phyloP scores from a whole-genome alignment of 108 stramenopile genomes.

The Cylindrotheca fusiformis region DNA sequence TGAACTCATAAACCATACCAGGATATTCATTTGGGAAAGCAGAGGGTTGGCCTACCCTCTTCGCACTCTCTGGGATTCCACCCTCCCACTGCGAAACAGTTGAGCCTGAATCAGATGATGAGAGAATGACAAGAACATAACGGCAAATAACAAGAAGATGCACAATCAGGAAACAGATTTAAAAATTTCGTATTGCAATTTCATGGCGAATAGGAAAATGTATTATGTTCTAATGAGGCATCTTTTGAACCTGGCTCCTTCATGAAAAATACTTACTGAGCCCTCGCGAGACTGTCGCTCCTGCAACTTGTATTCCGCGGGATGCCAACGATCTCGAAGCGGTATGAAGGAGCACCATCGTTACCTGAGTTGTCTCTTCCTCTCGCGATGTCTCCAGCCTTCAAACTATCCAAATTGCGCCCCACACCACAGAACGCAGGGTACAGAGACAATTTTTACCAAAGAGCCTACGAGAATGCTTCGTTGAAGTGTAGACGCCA shows the following conservation, averaged over 20 bases:
- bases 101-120: conserved; percentile 6
- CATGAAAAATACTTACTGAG: conserved; percentile 22
- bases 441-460: no score
- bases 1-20: conserved; percentile 85
- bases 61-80: conserved; percentile 59
- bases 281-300: conserved; percentile 18
- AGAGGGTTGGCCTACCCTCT: conserved; percentile 57
- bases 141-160: neutral
- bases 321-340: conserved; percentile 15
- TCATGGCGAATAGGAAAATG: conserved; percentile 1
- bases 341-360: conserved; percentile 17
- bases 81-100: conserved; percentile 28
- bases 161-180: neutral
- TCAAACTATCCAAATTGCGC: no score
- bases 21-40: conserved; percentile 84
- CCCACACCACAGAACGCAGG: no score
- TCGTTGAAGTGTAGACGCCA: no score
- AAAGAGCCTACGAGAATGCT: no score
- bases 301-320: conserved; percentile 15
- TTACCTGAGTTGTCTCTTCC: no score
- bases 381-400: no score
- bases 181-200: conserved; percentile 17
- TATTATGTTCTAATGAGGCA: no score
- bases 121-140: neutral
- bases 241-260: neutral